Conservation (phyloP, 2,329 filamentous ascomycete genomes). For the Diaporthe batatas region DNA sequence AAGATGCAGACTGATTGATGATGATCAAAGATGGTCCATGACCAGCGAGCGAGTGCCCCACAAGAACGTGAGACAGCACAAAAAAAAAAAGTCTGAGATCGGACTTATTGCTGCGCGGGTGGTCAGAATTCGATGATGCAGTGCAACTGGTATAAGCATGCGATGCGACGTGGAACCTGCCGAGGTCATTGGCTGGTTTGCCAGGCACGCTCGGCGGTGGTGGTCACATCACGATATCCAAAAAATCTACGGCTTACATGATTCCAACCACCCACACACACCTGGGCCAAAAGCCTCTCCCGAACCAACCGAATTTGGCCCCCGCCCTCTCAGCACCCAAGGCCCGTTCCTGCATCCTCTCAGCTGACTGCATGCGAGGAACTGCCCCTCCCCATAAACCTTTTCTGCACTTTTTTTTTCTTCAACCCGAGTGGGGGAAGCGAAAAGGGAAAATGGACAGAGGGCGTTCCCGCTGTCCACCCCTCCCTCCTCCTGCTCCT, state of each 20-base stretch:
- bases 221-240: conserved; percentile 18
- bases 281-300: not conserved
- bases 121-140: conserved; percentile 30
- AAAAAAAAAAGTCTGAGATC: not conserved
- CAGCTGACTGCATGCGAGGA: conserved; percentile 32
- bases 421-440: not conserved
- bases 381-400: not conserved
- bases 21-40: not conserved
- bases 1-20: not conserved
- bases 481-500: not conserved
- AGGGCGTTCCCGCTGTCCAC: not conserved
- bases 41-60: not conserved
- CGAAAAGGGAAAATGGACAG: not conserved
- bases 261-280: not conserved
- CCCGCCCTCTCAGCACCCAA: conserved; percentile 16
- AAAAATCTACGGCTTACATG: not conserved
- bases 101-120: conserved; percentile 18
- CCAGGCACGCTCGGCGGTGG: conserved; percentile 4
- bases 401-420: not conserved
- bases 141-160: conserved; percentile 22
- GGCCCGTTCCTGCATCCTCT: conserved; percentile 31
- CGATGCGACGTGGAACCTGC: conserved; percentile 14
- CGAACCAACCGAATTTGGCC: conserved; percentile 31
- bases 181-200: conserved; percentile 17
- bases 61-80: not conserved